phyloP scores from a whole-genome alignment of 495 filamentous ascomycete species.

The Acidiella bohemica region DNA sequence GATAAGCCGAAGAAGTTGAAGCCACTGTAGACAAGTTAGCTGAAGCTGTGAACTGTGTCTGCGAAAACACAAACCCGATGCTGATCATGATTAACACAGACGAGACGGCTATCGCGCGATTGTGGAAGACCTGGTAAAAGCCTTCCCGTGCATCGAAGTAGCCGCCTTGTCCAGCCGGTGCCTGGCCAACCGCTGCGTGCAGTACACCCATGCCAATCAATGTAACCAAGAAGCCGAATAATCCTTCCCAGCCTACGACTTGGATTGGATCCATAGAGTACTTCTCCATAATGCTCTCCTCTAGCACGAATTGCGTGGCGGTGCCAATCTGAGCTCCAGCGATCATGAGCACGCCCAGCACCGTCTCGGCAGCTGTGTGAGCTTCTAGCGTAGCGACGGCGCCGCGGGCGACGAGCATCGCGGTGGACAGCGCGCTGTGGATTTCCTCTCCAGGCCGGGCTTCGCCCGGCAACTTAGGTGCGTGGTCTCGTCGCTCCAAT shows the following conservation, averaged over 20 bases:
- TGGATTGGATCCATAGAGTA: slow-evolving; percentile 78
- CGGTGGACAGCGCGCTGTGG: slow-evolving; percentile 1
- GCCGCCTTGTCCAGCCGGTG: slow-evolving; percentile 58
- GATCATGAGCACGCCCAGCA: slow-evolving; percentile 77
- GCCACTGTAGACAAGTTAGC: slow-evolving; percentile 40
- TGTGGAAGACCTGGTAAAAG: slow-evolving; percentile 56
- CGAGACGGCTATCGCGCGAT: slow-evolving; percentile 55
- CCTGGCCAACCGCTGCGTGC: slow-evolving; percentile 61
- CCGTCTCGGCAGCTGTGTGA: slow-evolving; percentile 51
- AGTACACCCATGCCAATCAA: slow-evolving; percentile 63
- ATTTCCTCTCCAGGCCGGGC: background rate
- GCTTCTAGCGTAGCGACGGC: slow-evolving; percentile 6
- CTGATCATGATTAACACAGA: slow-evolving; percentile 89
- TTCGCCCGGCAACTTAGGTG: slow-evolving; percentile 14
- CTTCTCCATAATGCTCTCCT: slow-evolving; percentile 86
- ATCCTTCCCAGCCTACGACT: slow-evolving; percentile 91
- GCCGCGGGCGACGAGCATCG: slow-evolving; percentile 6
- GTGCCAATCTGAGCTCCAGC: slow-evolving; percentile 93
- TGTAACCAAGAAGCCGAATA: slow-evolving; percentile 83
- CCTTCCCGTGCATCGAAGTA: slow-evolving; percentile 86
- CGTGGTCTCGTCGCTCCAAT: slow-evolving; percentile 47
- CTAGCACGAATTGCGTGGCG: slow-evolving; percentile 86
- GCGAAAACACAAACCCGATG: slow-evolving; percentile 58
- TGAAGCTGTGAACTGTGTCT: no score
- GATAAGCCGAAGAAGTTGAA: slow-evolving; percentile 98